Conservation (phyloP, 2,329 filamentous ascomycete genomes). For the Xylariaceae sp. region DNA sequence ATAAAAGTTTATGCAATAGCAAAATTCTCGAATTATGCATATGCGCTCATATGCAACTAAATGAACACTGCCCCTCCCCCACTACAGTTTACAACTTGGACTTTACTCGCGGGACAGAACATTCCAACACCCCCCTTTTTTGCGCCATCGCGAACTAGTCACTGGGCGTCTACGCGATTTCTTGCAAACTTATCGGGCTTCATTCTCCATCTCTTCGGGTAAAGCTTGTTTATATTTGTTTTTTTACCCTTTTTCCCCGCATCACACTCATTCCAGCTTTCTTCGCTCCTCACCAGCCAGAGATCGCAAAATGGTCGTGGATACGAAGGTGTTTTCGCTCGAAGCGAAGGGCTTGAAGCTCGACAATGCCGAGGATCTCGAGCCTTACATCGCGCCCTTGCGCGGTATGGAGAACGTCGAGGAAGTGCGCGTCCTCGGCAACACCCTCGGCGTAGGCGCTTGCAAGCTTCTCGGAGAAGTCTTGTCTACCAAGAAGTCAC, state of each 20-base stretch:
- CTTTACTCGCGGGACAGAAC: conserved; percentile 6
- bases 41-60: conserved; percentile 5
- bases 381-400: conserved; percentile 75
- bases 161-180: neutral
- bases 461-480: conserved; percentile 81
- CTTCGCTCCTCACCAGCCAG: conserved; percentile 6
- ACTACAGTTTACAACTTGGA: conserved; percentile 8
- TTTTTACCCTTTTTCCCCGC: neutral
- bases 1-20: too few species aligned
- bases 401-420: conserved; percentile 69
- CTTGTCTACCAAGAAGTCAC: conserved; percentile 75
- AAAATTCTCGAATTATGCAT: too few species aligned
- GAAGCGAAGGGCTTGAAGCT: conserved; percentile 92
- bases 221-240: neutral
- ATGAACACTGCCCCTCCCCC: conserved; percentile 19
- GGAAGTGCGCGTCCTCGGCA: conserved; percentile 81
- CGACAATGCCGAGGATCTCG: conserved; percentile 79
- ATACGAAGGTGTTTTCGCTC: conserved; percentile 74
- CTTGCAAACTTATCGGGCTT: conserved; percentile 1
- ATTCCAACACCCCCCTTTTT: conserved; percentile 9
- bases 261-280: neutral
- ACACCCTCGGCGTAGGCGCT: conserved; percentile 87
- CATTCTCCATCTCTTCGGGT: neutral
- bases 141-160: conserved; percentile 1
- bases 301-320: conserved; percentile 42